A percentile compares a stretch with the other conserved stretches of the same genome.
phyloP scores from a whole-genome alignment of 1,284 basidiomycete species.

The Microbotryomycetes sp. region DNA sequence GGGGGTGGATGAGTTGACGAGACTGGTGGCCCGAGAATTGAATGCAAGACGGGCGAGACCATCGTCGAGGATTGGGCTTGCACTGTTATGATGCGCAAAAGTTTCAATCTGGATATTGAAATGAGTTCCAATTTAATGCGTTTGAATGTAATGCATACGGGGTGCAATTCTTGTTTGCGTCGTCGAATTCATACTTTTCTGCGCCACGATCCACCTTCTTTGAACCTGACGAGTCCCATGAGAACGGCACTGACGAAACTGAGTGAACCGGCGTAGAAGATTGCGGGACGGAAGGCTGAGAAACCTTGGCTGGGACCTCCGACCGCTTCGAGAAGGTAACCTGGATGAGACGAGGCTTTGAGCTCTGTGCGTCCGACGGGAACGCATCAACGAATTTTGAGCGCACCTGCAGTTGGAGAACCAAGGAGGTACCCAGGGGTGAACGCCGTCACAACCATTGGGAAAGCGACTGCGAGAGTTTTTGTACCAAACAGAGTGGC shows the following conservation, averaged over 20 bases:
- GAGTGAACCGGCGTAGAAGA: conserved; percentile 30
- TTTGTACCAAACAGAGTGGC: conserved; percentile 13
- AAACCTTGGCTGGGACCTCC: conserved; percentile 10
- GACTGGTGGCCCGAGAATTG: neutral
- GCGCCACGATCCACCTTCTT: neutral
- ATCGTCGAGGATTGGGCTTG: no score
- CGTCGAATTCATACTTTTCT: neutral
- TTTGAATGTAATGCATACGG: no score
- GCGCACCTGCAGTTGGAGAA: conserved; percentile 5
- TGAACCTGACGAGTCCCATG: conserved; percentile 35
- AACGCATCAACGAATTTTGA: neutral
- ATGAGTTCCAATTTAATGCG: no score
- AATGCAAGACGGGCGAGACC: neutral
- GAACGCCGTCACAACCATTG: conserved; percentile 3
- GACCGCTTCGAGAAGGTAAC: conserved; percentile 11
- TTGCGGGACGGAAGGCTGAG: conserved; percentile 15
- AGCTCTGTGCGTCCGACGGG: neutral
- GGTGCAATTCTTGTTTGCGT: no score
- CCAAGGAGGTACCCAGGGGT: conserved; percentile 14
- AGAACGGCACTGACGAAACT: conserved; percentile 35
- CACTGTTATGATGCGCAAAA: no score
- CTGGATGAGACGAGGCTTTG: neutral
- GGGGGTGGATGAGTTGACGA: neutral
- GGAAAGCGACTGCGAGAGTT: conserved; percentile 8
- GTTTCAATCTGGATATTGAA: no score